Evolutionary conservation across 352 stramenopile genomes (phyloP).

Genomic region (Sclerospora graminicola): DNA sequence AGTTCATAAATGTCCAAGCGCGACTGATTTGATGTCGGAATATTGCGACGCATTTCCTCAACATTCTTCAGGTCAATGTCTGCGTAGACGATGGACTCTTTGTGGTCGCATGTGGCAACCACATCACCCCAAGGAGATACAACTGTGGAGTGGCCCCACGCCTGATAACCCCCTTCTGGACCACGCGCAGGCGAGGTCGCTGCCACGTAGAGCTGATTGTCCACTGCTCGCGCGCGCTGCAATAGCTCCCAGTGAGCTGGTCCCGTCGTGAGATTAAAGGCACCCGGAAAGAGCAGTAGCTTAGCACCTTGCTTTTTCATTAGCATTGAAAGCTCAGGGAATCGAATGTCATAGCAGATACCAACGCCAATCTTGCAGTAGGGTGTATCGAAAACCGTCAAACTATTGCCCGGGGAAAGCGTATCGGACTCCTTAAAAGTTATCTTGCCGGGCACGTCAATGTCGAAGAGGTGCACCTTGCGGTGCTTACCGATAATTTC

Average conservation of each 20-base stretch:
- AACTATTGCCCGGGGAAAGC: conserved; percentile 86
- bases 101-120: conserved; percentile 91
- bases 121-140: conserved; percentile 98
- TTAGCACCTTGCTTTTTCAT: conserved; percentile 88
- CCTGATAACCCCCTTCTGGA: conserved; percentile 93
- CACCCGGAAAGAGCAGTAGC: conserved; percentile 77
- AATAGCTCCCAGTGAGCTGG: conserved; percentile 99
- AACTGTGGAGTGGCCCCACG: conserved; percentile 97
- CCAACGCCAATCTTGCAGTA: conserved; percentile 94
- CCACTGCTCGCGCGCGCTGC: conserved; percentile 90
- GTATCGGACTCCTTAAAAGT: conserved; percentile 99
- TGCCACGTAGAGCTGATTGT: conserved; percentile 94
- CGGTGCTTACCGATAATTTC: conserved; percentile 96
- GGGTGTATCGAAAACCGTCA: conserved; percentile 83
- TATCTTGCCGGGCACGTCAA: conserved; percentile 98
- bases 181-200: conserved; percentile 93
- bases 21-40: conserved; percentile 93
- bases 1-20: conserved; percentile 93
- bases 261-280: conserved; percentile 87
- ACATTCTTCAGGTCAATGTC: conserved; percentile 94
- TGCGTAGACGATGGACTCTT: conserved; percentile 88
- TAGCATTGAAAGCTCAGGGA: conserved; percentile 97
- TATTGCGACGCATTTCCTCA: conserved; percentile 92
- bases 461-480: conserved; percentile 99
- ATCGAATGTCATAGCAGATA: conserved; percentile 99